Conservation (phyloP, 2,329 filamentous ascomycete species). For the Zarea fungicola region DNA sequence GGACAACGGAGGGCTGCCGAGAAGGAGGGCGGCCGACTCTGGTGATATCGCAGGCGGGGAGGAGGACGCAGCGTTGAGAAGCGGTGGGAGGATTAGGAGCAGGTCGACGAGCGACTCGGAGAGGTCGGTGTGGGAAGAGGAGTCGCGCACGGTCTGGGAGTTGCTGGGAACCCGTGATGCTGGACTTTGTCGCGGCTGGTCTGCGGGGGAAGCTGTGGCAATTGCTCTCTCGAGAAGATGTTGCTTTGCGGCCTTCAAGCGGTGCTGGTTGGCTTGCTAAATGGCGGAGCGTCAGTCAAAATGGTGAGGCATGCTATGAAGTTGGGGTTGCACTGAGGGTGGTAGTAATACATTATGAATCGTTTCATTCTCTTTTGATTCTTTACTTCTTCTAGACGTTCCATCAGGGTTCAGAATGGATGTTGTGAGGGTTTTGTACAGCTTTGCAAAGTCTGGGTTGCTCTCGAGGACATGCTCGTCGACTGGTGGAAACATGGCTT, state of each 20-base stretch:
- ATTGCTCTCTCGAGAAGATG: slow-evolving; percentile 49
- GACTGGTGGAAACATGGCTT: slow-evolving; percentile 52
- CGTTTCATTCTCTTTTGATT: slow-evolving; percentile 43
- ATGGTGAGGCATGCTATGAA: too few relatives aligned
- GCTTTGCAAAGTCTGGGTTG: slow-evolving; percentile 56
- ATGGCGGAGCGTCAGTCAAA: not conserved
- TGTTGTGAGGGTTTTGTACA: slow-evolving; percentile 48
- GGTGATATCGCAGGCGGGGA: slow-evolving; percentile 27
- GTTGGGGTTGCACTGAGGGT: not conserved
- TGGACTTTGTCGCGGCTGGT: slow-evolving; percentile 3
- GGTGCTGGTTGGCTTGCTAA: slow-evolving; percentile 47
- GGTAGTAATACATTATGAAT: slow-evolving; percentile 41
- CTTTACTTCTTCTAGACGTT: slow-evolving; percentile 49
- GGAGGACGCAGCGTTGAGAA: slow-evolving; percentile 28
- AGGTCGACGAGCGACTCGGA: slow-evolving; percentile 25
- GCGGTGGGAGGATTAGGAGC: slow-evolving; percentile 43
- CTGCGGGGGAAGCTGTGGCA: slow-evolving; percentile 35
- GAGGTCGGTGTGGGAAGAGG: not conserved
- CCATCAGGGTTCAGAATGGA: slow-evolving; percentile 52
- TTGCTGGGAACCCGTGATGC: not conserved
- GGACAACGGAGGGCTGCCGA: slow-evolving; percentile 38
- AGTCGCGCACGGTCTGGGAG: slow-evolving; percentile 18
- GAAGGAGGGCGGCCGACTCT: slow-evolving; percentile 32
- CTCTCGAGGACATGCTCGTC: slow-evolving; percentile 48
- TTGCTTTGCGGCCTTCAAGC: slow-evolving; percentile 43